Evolutionary conservation across 352 stramenopile genomes (phyloP).

Genomic region (Pythium oligandrum): DNA sequence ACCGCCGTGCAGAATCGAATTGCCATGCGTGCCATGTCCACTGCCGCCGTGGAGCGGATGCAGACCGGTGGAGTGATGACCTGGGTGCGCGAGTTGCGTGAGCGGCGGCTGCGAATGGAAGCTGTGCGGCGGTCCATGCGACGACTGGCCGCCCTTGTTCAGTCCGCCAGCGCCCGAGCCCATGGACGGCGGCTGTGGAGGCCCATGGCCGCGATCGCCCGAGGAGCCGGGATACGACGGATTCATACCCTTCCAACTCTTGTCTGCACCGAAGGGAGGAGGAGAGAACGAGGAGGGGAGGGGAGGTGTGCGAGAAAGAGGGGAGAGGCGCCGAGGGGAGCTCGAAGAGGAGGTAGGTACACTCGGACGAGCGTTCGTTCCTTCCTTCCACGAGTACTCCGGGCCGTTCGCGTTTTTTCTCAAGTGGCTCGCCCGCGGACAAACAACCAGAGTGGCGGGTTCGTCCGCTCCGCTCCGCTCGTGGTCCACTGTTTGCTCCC

Average conservation of each 20-base stretch:
- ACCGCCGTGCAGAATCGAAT: slow-evolving; percentile 45
- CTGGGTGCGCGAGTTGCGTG: slow-evolving; percentile 47
- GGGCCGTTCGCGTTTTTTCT: no score
- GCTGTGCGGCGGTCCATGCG: slow-evolving; percentile 29
- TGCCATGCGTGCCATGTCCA: slow-evolving; percentile 22
- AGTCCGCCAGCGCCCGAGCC: slow-evolving; percentile 20
- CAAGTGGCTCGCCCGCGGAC: no score
- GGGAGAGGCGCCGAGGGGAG: background rate
- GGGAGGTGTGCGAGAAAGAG: background rate
- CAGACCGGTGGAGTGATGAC: slow-evolving; percentile 35
- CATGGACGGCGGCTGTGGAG: slow-evolving; percentile 28
- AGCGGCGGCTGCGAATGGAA: slow-evolving; percentile 70
- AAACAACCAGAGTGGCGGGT: no score
- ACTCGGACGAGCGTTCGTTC: no score
- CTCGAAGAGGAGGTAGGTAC: background rate
- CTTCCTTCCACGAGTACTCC: no score
- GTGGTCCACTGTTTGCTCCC: no score
- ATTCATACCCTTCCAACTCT: slow-evolving; percentile 49
- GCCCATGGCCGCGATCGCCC: slow-evolving; percentile 51
- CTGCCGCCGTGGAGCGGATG: slow-evolving; percentile 67
- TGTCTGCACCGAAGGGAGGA: background rate
- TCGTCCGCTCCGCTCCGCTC: no score
- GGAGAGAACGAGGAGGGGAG: background rate
- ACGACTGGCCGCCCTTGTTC: slow-evolving; percentile 29
- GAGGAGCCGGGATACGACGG: slow-evolving; percentile 71